Evolutionary conservation across 2,329 filamentous ascomycete species (phyloP).

Genomic region (Phyllosticta citribraziliensis): DNA sequence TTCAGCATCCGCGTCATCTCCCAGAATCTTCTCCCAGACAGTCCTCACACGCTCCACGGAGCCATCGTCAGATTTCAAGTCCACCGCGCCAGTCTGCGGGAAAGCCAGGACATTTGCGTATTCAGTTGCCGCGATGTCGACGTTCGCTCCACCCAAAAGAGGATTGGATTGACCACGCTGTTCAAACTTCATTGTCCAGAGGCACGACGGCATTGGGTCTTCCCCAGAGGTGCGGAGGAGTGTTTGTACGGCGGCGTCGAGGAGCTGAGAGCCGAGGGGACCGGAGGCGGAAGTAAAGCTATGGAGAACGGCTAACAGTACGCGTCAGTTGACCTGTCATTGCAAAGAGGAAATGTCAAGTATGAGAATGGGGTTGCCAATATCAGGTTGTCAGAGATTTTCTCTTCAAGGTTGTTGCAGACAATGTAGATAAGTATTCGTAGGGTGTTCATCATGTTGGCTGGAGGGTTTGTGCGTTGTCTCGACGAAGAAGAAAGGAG

Average conservation of each 20-base stretch:
- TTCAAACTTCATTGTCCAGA: constrained; percentile 47
- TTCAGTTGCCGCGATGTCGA: constrained; percentile 17
- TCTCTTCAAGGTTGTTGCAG: constrained; percentile 87
- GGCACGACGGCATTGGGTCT: constrained; percentile 26
- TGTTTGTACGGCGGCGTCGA: constrained; percentile 32
- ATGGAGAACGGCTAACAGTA: constrained; percentile 47
- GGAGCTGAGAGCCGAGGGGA: constrained; percentile 22
- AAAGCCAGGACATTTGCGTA: constrained; percentile 45
- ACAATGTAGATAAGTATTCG: constrained; percentile 99
- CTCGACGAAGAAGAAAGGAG: constrained; percentile 10
- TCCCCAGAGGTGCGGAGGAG: constrained; percentile 32
- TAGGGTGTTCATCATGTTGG: constrained; percentile 73
- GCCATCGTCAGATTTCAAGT: constrained; percentile 56
- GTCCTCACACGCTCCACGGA: constrained; percentile 56
- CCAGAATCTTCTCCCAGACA: constrained; percentile 59
- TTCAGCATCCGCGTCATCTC: constrained; percentile 40
- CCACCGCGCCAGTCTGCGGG: constrained; percentile 44
- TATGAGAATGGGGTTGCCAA: constrained; percentile 25
- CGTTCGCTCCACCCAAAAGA: background rate
- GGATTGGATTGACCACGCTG: constrained; percentile 29
- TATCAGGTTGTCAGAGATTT: constrained; percentile 85
- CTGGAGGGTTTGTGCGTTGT: constrained; percentile 12
- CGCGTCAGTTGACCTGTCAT: constrained; percentile 12
- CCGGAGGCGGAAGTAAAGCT: constrained; percentile 36
- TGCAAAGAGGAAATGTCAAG: constrained; percentile 14